phyloP scores from a whole-genome alignment of 2,329 filamentous ascomycete species.

The Bipolaris victoriae region DNA sequence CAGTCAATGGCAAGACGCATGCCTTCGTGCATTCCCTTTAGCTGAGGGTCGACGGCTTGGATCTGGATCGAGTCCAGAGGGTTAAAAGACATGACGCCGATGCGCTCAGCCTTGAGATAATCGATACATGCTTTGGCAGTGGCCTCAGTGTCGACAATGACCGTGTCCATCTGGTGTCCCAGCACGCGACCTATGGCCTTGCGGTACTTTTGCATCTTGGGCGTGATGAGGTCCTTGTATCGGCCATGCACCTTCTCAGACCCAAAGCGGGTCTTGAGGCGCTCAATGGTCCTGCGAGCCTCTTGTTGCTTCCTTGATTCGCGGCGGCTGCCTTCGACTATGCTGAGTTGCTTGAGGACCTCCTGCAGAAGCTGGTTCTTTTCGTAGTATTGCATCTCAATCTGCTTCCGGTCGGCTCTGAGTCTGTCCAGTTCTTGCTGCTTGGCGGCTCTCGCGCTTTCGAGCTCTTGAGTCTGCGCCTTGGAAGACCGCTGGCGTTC shows the following conservation, averaged over 20 bases:
- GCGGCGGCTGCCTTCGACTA: slow-evolving; percentile 81
- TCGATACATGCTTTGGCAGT: slow-evolving; percentile 93
- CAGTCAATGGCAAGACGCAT: slow-evolving; percentile 91
- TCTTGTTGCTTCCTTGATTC: slow-evolving; percentile 81
- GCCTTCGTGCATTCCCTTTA: slow-evolving; percentile 86
- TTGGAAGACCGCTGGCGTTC: slow-evolving; percentile 71
- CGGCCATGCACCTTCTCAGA: slow-evolving; percentile 79
- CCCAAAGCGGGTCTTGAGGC: slow-evolving; percentile 87
- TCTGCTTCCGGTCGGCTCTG: slow-evolving; percentile 47
- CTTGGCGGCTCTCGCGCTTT: slow-evolving; percentile 80
- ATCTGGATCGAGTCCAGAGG: slow-evolving; percentile 98
- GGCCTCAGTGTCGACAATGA: slow-evolving; percentile 94
- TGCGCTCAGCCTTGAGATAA: slow-evolving; percentile 88
- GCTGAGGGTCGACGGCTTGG: slow-evolving; percentile 83
- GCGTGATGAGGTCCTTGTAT: slow-evolving; percentile 88
- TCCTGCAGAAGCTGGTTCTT: slow-evolving; percentile 90
- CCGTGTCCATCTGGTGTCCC: slow-evolving; percentile 89
- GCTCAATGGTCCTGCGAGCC: slow-evolving; percentile 81
- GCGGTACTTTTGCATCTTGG: slow-evolving; percentile 96
- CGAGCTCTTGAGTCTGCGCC: slow-evolving; percentile 68
- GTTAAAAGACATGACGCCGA: slow-evolving; percentile 89
- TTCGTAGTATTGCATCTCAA: slow-evolving; percentile 82
- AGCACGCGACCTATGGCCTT: slow-evolving; percentile 92
- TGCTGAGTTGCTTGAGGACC: slow-evolving; percentile 79
- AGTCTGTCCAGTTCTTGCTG: slow-evolving; percentile 85